Base-by-base conservation (phyloP, 768 basidiomycete species). In the Crucibulum laeve region DNA sequence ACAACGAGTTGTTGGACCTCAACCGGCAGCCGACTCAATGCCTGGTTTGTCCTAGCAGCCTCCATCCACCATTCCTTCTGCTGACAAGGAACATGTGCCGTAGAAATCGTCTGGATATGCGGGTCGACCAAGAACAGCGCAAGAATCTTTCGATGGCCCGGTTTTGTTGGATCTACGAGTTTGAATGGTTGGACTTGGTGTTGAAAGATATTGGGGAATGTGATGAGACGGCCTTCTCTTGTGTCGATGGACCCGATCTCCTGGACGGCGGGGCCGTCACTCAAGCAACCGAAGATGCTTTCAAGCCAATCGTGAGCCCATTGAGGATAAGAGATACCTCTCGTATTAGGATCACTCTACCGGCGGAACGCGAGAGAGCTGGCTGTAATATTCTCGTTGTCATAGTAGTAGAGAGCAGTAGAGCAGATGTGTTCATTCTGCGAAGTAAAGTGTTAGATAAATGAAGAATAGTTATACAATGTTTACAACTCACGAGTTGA, bases 81-180 rank as follows among this genome's bases (percentile, higher is more conserved):
- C 42, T 63, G 64, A 19, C 49, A 51, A 1, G 59, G 58, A 2
- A 63, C 54, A 32, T 55, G 40, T 6, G 53, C 46, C 0, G 62
- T 53, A 7, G 58, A 59, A 15, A 57, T 42, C 5, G 62, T 50
- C 18, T 42, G 43, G 25, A 49, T 28, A 32, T 56, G 50, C 1
- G 61, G 60, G 42, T 70, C 65, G 40, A 69, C 59, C 21, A 71
- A 59, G 52, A 66, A 68, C 11, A 72, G 51, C 1, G 60, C 63
- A 10, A 72, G 50, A 18, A 73, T 64, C 50, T 67, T 73, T 37
- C 68, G 55, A 42, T 67, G 57, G 3, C 69, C 71, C 2, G 63
- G 65, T 40, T 61, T 62, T 11, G 58, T 58, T 0, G 48, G 50
- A 47, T 71, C 67, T 3, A 34, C 44, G 15, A 71, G 61, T 23